Evolutionary conservation across 768 basidiomycete species (phyloP).

Genomic region (Hemileccinum impolitum): DNA sequence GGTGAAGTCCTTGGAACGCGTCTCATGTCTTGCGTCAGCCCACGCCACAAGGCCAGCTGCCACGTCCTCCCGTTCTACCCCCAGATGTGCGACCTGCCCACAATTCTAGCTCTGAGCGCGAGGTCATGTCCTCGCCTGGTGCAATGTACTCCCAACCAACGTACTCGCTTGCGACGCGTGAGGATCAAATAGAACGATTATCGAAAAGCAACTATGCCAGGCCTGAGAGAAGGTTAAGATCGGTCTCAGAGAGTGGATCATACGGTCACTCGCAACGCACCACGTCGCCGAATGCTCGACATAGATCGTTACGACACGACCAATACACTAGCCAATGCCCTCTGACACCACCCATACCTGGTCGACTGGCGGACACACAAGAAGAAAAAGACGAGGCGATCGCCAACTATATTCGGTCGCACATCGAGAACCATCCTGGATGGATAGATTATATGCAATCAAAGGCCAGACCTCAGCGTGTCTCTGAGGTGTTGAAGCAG

Average conservation of each 20-base stretch:
- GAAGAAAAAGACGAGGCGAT: constrained; percentile 43
- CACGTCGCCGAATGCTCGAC: constrained; percentile 6
- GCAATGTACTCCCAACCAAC: constrained; percentile 1
- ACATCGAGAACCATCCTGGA: constrained; percentile 42
- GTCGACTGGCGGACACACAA: constrained; percentile 31
- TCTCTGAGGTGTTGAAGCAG: constrained; percentile 43
- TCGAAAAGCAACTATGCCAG: constrained; percentile 21
- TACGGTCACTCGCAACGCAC: constrained; percentile 15
- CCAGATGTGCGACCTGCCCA: constrained; percentile 5
- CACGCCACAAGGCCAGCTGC: constrained; percentile 24
- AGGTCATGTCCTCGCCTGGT: constrained; percentile 3
- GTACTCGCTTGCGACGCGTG: constrained; percentile 22
- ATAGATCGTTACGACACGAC: neutral
- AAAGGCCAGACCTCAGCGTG: constrained; percentile 37
- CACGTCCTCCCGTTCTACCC: constrained; percentile 16
- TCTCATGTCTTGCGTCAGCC: constrained; percentile 21
- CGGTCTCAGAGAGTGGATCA: constrained; percentile 17
- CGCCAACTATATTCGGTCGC: constrained; percentile 39
- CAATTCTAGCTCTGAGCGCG: constrained; percentile 23
- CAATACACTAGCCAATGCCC: constrained; percentile 1
- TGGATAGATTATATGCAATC: constrained; percentile 48
- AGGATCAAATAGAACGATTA: constrained; percentile 26
- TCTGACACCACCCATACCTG: constrained; percentile 24
- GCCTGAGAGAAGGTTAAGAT: constrained; percentile 6
- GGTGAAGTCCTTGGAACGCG: neutral